Conservation (phyloP, 2,329 filamentous ascomycete genomes). For the Monosporascus ibericus region DNA sequence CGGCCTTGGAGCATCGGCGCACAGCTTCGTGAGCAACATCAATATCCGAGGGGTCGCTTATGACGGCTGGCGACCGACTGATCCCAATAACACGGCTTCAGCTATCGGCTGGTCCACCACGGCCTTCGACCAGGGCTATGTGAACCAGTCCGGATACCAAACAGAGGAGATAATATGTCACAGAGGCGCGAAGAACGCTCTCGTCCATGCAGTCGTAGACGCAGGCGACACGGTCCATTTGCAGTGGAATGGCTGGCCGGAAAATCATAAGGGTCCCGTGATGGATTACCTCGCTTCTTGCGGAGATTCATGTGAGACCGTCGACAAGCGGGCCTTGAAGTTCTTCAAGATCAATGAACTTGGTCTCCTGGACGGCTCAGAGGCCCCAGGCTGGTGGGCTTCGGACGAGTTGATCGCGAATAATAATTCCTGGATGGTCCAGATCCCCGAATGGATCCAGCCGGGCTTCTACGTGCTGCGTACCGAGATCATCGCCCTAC, state of each 20-base stretch:
- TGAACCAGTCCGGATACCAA: constrained; percentile 30
- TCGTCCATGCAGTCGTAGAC: constrained; percentile 25
- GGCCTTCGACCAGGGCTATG: constrained; percentile 34
- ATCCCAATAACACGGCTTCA: constrained; percentile 11
- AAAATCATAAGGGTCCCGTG: constrained; percentile 31
- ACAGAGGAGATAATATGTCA: constrained; percentile 33
- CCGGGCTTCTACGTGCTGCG: constrained; percentile 46
- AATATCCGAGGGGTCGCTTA: constrained; percentile 20
- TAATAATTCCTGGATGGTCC: constrained; percentile 44
- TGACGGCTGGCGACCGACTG: constrained; percentile 17
- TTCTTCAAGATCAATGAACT: constrained; percentile 31
- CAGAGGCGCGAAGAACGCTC: constrained; percentile 24
- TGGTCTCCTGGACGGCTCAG: constrained; percentile 22
- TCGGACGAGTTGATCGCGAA: constrained; percentile 38
- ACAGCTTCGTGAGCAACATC: constrained; percentile 23
- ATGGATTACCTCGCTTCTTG: constrained; percentile 33
- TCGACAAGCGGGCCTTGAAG: constrained; percentile 27
- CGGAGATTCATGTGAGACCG: constrained; percentile 27
- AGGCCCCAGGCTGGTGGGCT: constrained; percentile 28
- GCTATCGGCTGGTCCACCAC: constrained; percentile 24
- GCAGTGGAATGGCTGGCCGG: constrained; percentile 33
- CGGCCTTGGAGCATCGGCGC: constrained; percentile 9
- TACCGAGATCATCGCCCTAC: constrained; percentile 46
- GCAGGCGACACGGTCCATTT: constrained; percentile 31
- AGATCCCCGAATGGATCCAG: constrained; percentile 37